phyloP scores from a whole-genome alignment of 1,284 basidiomycete genomes.

The Inonotus obliquus region DNA sequence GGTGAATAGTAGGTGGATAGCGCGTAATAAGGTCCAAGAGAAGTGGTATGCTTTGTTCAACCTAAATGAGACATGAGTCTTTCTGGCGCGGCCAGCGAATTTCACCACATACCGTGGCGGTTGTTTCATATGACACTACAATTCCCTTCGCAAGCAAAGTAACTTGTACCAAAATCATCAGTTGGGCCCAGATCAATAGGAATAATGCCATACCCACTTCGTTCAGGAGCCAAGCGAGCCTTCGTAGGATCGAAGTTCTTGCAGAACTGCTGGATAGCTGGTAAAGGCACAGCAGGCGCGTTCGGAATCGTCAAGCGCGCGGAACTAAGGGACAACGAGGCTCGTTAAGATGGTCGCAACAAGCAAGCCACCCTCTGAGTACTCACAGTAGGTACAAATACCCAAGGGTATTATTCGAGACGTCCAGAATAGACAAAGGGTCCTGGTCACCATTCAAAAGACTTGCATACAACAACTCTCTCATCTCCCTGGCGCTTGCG shows the following conservation, averaged over 20 bases:
- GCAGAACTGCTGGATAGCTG: conserved; percentile 54
- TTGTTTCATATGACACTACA: conserved; percentile 18
- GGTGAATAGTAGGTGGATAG: conserved; percentile 50
- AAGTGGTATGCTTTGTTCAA: conserved; percentile 49
- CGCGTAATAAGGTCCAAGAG: conserved; percentile 54
- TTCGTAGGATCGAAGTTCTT: conserved; percentile 51
- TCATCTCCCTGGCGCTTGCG: conserved; percentile 7
- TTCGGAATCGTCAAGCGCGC: conserved; percentile 37
- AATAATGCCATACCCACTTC: conserved; percentile 36
- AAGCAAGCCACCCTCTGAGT: not conserved
- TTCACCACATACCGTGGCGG: conserved; percentile 25
- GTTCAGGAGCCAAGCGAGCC: conserved; percentile 60
- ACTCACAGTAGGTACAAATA: conserved; percentile 68
- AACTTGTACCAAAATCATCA: conserved; percentile 23
- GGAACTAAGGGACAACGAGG: conserved; percentile 34
- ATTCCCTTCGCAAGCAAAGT: conserved; percentile 33
- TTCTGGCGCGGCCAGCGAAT: conserved; percentile 3
- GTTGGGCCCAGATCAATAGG: not conserved
- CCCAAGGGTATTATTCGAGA: conserved; percentile 53
- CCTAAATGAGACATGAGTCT: conserved; percentile 26
- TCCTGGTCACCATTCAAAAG: conserved; percentile 31
- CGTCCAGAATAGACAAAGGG: conserved; percentile 53
- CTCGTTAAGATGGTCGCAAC: not conserved
- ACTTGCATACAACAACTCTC: conserved; percentile 18
- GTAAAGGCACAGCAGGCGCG: conserved; percentile 29